Evolutionary conservation across 176 grass and related monocot genomes (phyloP).

Genomic region (Phoenix dactylifera): DNA sequence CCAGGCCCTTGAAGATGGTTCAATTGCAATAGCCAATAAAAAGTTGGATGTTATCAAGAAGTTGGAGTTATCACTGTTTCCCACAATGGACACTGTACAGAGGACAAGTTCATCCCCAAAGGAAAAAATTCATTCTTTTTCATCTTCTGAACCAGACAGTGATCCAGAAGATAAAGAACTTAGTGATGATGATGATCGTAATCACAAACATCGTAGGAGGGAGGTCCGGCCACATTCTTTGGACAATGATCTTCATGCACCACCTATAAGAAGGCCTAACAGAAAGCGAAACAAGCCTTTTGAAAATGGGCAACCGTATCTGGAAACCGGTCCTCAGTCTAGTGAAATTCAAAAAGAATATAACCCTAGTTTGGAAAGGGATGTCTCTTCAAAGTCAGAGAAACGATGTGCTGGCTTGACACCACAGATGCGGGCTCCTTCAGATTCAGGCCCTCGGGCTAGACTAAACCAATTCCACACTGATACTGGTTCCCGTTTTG

Average conservation of each 20-base stretch:
- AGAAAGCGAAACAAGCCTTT: constrained; percentile 45
- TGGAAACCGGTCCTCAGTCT: constrained; percentile 29
- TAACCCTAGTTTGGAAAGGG: constrained; percentile 26
- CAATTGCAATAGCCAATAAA: neutral
- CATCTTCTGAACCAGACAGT: constrained; percentile 50
- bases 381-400: constrained; percentile 39
- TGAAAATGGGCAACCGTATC: constrained; percentile 31
- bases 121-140: constrained; percentile 52
- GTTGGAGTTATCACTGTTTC: constrained; percentile 1
- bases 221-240: constrained; percentile 48
- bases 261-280: constrained; percentile 26
- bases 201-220: constrained; percentile 79
- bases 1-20: constrained; percentile 12
- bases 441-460: constrained; percentile 1
- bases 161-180: constrained; percentile 56
- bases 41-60: constrained; percentile 12
- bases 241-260: constrained; percentile 46
- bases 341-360: too few relatives aligned
- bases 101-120: constrained; percentile 31
- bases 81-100: neutral
- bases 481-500: constrained; percentile 12
- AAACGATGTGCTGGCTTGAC: constrained; percentile 40
- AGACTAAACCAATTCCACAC: constrained; percentile 41
- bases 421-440: constrained; percentile 21
- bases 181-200: constrained; percentile 82